phyloP scores from a whole-genome alignment of 2,329 filamentous ascomycete genomes.

The Fusarium stilboides region DNA sequence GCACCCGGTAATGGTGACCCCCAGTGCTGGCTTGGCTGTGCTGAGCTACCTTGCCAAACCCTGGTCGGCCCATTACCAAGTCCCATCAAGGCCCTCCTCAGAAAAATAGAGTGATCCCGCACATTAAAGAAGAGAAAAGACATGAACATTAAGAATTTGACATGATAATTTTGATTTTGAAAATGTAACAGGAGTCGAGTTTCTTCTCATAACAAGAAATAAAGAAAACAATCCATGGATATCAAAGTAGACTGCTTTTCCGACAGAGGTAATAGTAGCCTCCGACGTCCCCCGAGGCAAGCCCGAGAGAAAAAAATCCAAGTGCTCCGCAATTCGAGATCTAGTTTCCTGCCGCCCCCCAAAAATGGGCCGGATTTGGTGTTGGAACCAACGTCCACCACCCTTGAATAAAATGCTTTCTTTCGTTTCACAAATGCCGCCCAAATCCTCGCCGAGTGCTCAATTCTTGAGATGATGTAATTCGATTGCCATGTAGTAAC shows the following conservation, averaged over 20 bases:
- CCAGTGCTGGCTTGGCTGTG: constrained; percentile 21
- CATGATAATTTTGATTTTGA: constrained; percentile 34
- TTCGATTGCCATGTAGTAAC: constrained; percentile 48
- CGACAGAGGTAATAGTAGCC: constrained; percentile 38
- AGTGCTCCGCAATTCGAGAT: constrained; percentile 51
- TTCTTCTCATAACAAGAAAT: constrained; percentile 41
- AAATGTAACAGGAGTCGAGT: constrained; percentile 49
- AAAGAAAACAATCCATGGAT: constrained; percentile 35
- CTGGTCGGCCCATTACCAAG: constrained; percentile 24
- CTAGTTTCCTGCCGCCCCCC: constrained; percentile 48
- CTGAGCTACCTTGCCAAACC: constrained; percentile 22
- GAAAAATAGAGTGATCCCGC: constrained; percentile 25
- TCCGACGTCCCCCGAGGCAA: constrained; percentile 49
- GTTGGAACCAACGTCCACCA: constrained; percentile 23
- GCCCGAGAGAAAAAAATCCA: constrained; percentile 52
- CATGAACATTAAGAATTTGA: constrained; percentile 30
- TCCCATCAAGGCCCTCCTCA: constrained; percentile 23
- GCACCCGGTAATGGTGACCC: constrained; percentile 10
- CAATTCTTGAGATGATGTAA: constrained; percentile 46
- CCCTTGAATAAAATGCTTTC: constrained; percentile 40
- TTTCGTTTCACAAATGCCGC: constrained; percentile 47
- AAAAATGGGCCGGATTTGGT: constrained; percentile 27
- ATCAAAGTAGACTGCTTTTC: constrained; percentile 48
- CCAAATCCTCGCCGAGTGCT: constrained; percentile 46
- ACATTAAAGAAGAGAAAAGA: constrained; percentile 21